A percentile compares a stretch with the other conserved stretches of the same genome.
Conservation (phyloP, 139 green algal genomes). For the Eudorina sp. region DNA sequence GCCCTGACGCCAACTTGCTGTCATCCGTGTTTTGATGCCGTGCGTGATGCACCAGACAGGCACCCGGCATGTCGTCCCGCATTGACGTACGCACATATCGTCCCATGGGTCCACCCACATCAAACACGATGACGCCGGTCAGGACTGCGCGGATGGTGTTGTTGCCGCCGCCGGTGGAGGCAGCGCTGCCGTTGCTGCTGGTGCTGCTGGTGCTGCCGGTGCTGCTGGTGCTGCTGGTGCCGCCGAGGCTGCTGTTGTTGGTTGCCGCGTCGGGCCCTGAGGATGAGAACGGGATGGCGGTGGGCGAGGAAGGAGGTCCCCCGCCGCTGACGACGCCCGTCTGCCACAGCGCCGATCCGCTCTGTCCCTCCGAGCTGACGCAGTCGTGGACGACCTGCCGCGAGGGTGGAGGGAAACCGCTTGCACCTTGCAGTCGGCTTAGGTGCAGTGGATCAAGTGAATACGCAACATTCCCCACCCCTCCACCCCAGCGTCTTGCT, state of each 20-base stretch:
- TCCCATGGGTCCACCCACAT: neutral
- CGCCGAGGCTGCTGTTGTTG: neutral
- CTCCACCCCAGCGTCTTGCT: no score
- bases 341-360: conserved; percentile 41
- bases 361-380: conserved; percentile 41
- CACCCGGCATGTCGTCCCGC: no score
- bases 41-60: no score
- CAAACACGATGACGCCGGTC: neutral
- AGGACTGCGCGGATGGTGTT: conserved; percentile 43
- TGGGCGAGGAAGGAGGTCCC: neutral
- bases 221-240: neutral
- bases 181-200: neutral
- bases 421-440: no score
- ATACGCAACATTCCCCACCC: no score
- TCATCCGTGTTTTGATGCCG: no score
- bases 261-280: neutral
- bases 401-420: no score
- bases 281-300: no score
- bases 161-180: neutral
- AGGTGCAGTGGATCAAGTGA: no score
- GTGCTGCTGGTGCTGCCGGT: neutral
- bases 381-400: conserved; percentile 39
- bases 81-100: no score
- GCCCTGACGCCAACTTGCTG: no score
- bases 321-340: neutral